Base-by-base conservation (phyloP, 805 yeast species). In the Ogataea philodendri region DNA sequence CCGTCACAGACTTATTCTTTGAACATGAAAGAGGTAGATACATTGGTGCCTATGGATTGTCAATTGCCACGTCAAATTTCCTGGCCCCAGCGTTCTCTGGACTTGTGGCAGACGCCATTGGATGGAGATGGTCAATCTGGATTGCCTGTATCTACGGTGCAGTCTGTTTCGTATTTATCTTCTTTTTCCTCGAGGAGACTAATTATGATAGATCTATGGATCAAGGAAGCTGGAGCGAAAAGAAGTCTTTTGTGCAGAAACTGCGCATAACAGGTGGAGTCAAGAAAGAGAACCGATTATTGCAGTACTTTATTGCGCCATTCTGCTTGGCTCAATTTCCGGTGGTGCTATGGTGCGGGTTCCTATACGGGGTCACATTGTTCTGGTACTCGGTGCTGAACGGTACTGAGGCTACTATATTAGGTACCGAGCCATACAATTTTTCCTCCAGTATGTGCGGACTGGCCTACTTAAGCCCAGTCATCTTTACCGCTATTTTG, bases 41-140 rank as follows among this genome's bases (percentile, higher is more conserved):
- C 22, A 59, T 71, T 63, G 67, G 69, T 22, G 48, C 74, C 15
- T 77, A 77, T 50, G 74, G 76, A 41, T 55, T 67, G 39, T 74
- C 81, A 9, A 62, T 80, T 11, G 64, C 75, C 22, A 66, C 67
- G 9, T 74, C 79, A 7, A 70, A 76, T 26, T 78, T 61, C 46
- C 55, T 74, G 38, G 81, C 81, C 4, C 82, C 83, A 4, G 61
- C 76, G 46, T 63, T 76, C 29, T 78, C 81, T 9, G 81, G 81
- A 9, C 72, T 73, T 45, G 72, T 78, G 39, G 66, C 67, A 18
- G 66, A 69, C 30, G 67, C 66, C 19, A 58, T 65, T 17, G 72
- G 74, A 5, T 78, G 78, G 69, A 54, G 67, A 43, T 73, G 78
- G 78, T 74, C 70, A 7, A 70, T 75, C 54, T 60, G 46, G 41